Evolutionary conservation across 495 filamentous ascomycete genomes (phyloP).

Genomic region (Hyaloscypha finlandica): DNA sequence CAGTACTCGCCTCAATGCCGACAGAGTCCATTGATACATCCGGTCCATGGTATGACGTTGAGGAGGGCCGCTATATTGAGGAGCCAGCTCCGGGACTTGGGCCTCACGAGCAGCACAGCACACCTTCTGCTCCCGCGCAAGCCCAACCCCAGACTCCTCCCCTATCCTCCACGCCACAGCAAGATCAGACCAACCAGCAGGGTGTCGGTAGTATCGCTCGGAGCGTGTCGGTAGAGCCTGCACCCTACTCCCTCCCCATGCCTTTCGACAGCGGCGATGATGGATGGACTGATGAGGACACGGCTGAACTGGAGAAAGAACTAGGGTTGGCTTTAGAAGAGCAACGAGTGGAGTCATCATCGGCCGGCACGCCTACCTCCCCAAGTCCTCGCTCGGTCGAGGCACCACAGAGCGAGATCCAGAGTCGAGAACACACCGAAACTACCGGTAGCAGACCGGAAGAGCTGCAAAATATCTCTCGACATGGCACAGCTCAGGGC

Average conservation of each 20-base stretch:
- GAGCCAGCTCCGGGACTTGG: no score
- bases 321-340: constrained; percentile 19
- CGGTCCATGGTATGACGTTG: no score
- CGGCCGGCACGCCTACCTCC: constrained; percentile 8
- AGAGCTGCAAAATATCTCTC: background rate
- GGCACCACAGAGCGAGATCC: constrained; percentile 5
- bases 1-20: constrained; percentile 8
- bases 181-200: constrained; percentile 29
- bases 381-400: constrained; percentile 8
- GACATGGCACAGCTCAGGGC: background rate
- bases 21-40: no score
- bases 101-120: constrained; percentile 11
- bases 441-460: no score
- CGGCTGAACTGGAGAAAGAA: constrained; percentile 14
- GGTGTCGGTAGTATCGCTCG: constrained; percentile 20
- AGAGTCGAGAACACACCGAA: background rate
- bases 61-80: no score
- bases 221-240: constrained; percentile 14
- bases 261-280: constrained; percentile 22
- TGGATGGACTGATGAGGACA: constrained; percentile 25
- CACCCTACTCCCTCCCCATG: constrained; percentile 16
- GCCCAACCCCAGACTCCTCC: constrained; percentile 18
- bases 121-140: constrained; percentile 25
- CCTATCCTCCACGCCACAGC: constrained; percentile 21
- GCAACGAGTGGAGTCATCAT: constrained; percentile 21